These are phyloP conservation scores for Hypoxylon sp. DNA, from an alignment of 2,329 filamentous ascomycete species.

Conservation along the genomic window DNA sequence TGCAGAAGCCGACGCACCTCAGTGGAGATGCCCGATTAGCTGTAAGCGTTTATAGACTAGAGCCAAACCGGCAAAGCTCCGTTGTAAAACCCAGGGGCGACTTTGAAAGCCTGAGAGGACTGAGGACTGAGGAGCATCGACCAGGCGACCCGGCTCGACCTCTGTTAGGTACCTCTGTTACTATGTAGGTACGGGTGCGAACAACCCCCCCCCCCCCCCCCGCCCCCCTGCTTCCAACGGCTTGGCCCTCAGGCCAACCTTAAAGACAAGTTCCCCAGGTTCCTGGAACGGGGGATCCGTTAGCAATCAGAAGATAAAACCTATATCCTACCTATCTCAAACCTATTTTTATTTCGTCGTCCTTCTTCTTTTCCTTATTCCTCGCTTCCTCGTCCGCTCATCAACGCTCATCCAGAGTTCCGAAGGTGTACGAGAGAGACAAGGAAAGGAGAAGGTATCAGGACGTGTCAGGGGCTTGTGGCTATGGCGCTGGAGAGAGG, in stretches of 20 bases:
- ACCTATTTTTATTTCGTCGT: too few species aligned
- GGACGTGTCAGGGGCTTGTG: constrained; percentile 3
- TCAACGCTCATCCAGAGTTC: not conserved
- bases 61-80: not conserved
- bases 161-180: too few species aligned
- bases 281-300: constrained; percentile 9
- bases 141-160: too few species aligned
- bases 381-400: constrained; percentile 1
- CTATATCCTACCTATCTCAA: too few species aligned
- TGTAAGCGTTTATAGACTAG: not conserved
- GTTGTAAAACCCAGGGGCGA: constrained; percentile 8
- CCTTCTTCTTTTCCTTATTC: not conserved
- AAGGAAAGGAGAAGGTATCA: not conserved
- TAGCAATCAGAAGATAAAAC: constrained; percentile 3
- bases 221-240: not conserved
- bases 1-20: not conserved
- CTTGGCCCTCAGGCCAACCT: constrained; percentile 19
- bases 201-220: too few species aligned
- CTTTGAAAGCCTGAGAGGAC: not conserved
- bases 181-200: too few species aligned
- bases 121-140: too few species aligned
- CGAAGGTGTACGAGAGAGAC: not conserved
- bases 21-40: not conserved
- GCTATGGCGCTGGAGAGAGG: too few species aligned
- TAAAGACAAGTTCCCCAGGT: constrained; percentile 28